These are phyloP conservation scores for Acacia crassicarpa DNA, from an alignment of 306 rosid genomes.

Conservation along the genomic window DNA sequence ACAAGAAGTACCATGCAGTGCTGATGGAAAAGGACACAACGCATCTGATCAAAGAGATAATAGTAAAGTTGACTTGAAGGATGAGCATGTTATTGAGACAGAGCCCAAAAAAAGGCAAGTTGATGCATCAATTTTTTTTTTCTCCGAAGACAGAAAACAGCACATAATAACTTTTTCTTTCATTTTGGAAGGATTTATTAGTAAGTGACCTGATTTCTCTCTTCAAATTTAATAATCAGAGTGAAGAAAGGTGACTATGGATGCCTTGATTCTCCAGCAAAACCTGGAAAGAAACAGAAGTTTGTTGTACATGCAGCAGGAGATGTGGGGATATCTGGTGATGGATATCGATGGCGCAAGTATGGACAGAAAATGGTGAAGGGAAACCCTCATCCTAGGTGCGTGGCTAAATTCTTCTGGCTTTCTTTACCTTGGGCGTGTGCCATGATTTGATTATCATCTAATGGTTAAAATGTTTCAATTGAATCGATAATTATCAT, in stretches of 20 bases:
- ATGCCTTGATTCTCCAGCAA: conserved; percentile 44
- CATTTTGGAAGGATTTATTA: not conserved
- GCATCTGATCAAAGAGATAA: conserved; percentile 41
- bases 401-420: conserved; percentile 25
- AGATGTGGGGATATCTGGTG: conserved; percentile 81
- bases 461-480: not conserved
- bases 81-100: conserved; percentile 50
- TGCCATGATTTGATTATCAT: not conserved
- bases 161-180: conserved; percentile 3
- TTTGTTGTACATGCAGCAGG: conserved; percentile 81
- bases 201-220: conserved; percentile 22
- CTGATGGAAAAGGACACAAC: conserved; percentile 51
- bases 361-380: conserved; percentile 94
- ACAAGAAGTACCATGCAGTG: conserved; percentile 38
- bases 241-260: conserved; percentile 52
- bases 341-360: conserved; percentile 91
- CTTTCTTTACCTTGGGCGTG: not conserved
- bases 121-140: conserved; percentile 14
- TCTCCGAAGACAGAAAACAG: not conserved
- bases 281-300: conserved; percentile 75
- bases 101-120: conserved; percentile 74
- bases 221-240: conserved; percentile 43
- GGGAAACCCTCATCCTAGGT: conserved; percentile 86
- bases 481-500: not conserved
- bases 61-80: conserved; percentile 48